Conservation (phyloP, 2,329 filamentous ascomycete genomes). For the Pezizomycotina sp. region DNA sequence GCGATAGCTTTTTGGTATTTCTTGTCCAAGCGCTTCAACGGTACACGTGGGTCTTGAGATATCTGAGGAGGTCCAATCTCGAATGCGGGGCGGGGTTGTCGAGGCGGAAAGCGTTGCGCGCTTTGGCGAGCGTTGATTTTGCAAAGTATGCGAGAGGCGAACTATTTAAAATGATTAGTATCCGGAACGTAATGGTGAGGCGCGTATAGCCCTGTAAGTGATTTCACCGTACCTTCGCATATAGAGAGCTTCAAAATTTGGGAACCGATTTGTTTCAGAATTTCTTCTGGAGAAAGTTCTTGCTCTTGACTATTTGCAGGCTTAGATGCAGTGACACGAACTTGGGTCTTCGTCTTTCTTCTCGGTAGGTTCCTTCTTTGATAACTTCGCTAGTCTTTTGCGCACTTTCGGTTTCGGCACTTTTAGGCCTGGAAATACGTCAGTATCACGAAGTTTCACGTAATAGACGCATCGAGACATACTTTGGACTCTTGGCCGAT, state of each 20-base stretch:
- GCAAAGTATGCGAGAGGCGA: constrained; percentile 68
- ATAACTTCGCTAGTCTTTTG: too few relatives aligned
- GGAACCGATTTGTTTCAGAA: constrained; percentile 43
- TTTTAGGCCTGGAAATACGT: too few relatives aligned
- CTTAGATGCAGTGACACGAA: too few relatives aligned
- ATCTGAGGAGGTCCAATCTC: constrained; percentile 47
- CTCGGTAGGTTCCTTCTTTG: too few relatives aligned
- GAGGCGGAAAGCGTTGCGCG: constrained; percentile 52
- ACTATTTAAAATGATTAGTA: constrained; percentile 39
- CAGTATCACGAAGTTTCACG: too few relatives aligned
- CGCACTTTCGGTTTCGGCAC: too few relatives aligned
- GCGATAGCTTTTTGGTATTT: constrained; percentile 62
- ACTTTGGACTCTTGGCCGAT: too few relatives aligned
- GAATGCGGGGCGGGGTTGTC: constrained; percentile 36
- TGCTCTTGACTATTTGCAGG: too few relatives aligned
- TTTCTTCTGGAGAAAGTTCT: constrained; percentile 36
- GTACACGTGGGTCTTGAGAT: constrained; percentile 52
- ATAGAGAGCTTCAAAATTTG: constrained; percentile 46
- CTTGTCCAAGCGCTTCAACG: constrained; percentile 53
- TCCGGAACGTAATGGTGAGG: constrained; percentile 30
- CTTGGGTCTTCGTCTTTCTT: too few relatives aligned
- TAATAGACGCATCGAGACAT: too few relatives aligned
- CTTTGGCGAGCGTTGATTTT: constrained; percentile 62
- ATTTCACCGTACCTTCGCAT: constrained; percentile 39
- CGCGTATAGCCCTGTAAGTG: too few relatives aligned